Evolutionary conservation across 2,329 filamentous ascomycete genomes (phyloP).

Genomic region (Hypoxylon sp.): DNA sequence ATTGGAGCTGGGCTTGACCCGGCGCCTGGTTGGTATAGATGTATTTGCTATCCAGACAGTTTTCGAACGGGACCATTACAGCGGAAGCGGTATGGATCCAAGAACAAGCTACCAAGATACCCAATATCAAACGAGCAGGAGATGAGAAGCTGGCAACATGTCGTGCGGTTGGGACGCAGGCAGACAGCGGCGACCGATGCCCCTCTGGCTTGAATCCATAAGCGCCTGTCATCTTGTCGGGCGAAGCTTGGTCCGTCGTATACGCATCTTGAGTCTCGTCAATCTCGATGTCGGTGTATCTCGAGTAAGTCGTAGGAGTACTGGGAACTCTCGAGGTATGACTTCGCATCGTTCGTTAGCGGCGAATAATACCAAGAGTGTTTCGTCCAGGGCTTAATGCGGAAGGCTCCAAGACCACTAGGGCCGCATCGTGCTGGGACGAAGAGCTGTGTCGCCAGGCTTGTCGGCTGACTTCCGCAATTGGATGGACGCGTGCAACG

Average conservation of each 20-base stretch:
- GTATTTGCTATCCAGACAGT: conserved; percentile 79
- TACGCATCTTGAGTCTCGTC: conserved; percentile 38
- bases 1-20: conserved; percentile 77
- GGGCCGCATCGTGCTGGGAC: conserved; percentile 48
- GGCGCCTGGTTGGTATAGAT: conserved; percentile 58
- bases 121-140: conserved; percentile 44
- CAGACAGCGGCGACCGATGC: conserved; percentile 2
- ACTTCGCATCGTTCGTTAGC: conserved; percentile 50
- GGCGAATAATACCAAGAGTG: conserved; percentile 35
- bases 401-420: conserved; percentile 42
- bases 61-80: conserved; percentile 82
- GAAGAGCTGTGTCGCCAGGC: conserved; percentile 39
- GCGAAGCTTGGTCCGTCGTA: conserved; percentile 27
- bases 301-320: conserved; percentile 26
- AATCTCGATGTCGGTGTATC: conserved; percentile 29
- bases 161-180: conserved; percentile 13
- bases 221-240: conserved; percentile 35
- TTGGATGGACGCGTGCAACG: conserved; percentile 32
- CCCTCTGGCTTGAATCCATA: conserved; percentile 17
- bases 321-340: conserved; percentile 33
- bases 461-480: conserved; percentile 23
- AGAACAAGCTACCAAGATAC: conserved; percentile 53
- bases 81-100: conserved; percentile 65
- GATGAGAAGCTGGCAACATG: conserved; percentile 11
- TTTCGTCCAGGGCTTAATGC: conserved; percentile 43